Evolutionary conservation across 2,329 filamentous ascomycete genomes (phyloP), one percentile per base, ranked within the genome.

Genomic region (Coniella vitis): DNA sequence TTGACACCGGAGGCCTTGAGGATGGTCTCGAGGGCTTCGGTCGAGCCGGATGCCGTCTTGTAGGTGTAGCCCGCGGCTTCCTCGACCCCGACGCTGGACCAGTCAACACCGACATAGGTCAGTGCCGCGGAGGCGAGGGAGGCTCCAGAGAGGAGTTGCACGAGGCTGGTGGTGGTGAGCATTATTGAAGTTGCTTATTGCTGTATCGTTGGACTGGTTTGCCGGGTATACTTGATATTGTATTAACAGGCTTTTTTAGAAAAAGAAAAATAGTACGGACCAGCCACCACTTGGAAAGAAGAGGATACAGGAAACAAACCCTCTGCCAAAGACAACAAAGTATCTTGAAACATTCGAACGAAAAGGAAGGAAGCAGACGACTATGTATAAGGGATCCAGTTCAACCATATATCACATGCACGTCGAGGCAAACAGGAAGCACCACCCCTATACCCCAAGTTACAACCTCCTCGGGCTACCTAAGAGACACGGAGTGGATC

Each of bases 1-100:
- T 87, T 87, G 56, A 86, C 76, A 13, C 84, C 84, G 22, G 71
- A 76, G 10, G 66, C 67, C 3, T 70, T 74, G 3, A 87, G 66
- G 46, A 87, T 86, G 2, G 66, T 71, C 58, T 88, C 84, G 1
- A 88, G 69, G 0, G 78, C 64, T 50, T 79, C 68, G 0, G 66
- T 64, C 2, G 66, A 64, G 34, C 82, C 82, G 17, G 70, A 67
- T 0, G 70, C 62, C 42, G 74, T 77, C 55, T 79, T 82, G 69
- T 85, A 88, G 0, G 66, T 67, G 54, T 78, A 73, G 1, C 82
- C 83, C 0, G 75, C 69, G 2, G 70, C 66, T 60, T 88, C 84
- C 57, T 85, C 78, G 7, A 86, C 64, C 0, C 75, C 61, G 1
- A 83, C 71, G 0, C 84, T 88, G 1, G 83, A 86, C 52, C 52